These are phyloP conservation scores for Danielia reshetovae DNA, from an alignment of 805 yeast species.

Conservation along the genomic window DNA sequence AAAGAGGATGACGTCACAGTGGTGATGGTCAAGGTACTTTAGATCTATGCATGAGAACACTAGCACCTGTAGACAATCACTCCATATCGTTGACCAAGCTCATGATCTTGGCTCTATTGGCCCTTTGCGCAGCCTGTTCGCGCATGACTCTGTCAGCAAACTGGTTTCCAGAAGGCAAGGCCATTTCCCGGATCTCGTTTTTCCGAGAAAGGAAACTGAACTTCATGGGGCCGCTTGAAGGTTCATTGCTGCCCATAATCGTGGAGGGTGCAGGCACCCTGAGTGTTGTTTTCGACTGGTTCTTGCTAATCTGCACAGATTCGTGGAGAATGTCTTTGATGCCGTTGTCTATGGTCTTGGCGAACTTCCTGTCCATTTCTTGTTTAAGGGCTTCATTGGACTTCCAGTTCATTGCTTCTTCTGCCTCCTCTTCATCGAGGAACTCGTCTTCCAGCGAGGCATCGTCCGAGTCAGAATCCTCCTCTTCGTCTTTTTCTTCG, in stretches of 20 bases:
- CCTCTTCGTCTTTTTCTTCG: conserved; percentile 19
- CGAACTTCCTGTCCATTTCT: conserved; percentile 28
- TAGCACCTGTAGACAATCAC: background rate
- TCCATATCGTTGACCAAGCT: conserved; percentile 47
- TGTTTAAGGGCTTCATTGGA: conserved; percentile 1
- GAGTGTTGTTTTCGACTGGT: conserved; percentile 7
- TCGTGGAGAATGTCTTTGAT: conserved; percentile 31
- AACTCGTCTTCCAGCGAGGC: background rate
- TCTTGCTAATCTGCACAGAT: background rate
- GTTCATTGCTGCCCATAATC: conserved; percentile 4
- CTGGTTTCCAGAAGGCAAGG: conserved; percentile 50
- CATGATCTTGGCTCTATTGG: conserved; percentile 56
- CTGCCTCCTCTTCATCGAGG: conserved; percentile 10
- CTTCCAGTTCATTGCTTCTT: conserved; percentile 7
- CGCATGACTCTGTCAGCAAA: conserved; percentile 51
- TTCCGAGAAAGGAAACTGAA: conserved; percentile 55
- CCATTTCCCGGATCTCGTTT: conserved; percentile 47
- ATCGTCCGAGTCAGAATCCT: conserved; percentile 5
- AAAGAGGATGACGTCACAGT: conserved; percentile 93
- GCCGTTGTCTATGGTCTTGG: conserved; percentile 55
- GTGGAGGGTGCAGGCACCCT: conserved; percentile 23
- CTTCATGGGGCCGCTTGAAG: conserved; percentile 20
- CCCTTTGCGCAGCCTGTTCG: conserved; percentile 47
- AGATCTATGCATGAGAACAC: background rate
- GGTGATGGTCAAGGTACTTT: conserved; percentile 60